Evolutionary conservation across 768 basidiomycete genomes (phyloP).

Genomic region (Lepiota venenata): DNA sequence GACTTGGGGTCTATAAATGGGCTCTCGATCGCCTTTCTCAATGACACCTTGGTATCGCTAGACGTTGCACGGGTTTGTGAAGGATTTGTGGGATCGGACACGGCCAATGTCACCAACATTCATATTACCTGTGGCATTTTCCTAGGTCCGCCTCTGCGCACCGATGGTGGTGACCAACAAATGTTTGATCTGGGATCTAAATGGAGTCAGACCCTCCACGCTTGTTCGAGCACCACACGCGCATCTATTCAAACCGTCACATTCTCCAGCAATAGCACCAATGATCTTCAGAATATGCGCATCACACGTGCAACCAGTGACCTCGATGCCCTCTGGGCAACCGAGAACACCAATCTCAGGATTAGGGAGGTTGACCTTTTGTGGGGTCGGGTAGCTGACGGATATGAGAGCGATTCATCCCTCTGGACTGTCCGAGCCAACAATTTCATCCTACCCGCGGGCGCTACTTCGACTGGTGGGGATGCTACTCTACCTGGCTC

Average conservation of each 20-base stretch:
- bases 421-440: not conserved
- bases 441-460: not conserved
- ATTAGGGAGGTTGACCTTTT: not conserved
- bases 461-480: too few relatives aligned
- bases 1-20: too few relatives aligned
- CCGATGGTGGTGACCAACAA: conserved; percentile 11
- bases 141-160: not conserved
- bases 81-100: not conserved
- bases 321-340: not conserved
- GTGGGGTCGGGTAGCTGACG: not conserved
- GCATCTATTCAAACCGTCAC: not conserved
- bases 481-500: too few relatives aligned
- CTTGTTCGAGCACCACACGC: conserved; percentile 7
- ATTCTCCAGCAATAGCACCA: not conserved
- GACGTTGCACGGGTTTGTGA: too few relatives aligned
- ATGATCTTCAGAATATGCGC: not conserved
- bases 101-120: not conserved
- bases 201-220: conserved; percentile 11
- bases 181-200: conserved; percentile 7
- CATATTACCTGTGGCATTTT: not conserved
- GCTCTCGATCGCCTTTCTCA: too few relatives aligned
- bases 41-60: too few relatives aligned
- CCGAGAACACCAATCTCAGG: not conserved
- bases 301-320: not conserved
- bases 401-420: not conserved